Evolutionary conservation across 75 land plant genomes (phyloP).

Genomic region (Selaginella tamariscina): DNA sequence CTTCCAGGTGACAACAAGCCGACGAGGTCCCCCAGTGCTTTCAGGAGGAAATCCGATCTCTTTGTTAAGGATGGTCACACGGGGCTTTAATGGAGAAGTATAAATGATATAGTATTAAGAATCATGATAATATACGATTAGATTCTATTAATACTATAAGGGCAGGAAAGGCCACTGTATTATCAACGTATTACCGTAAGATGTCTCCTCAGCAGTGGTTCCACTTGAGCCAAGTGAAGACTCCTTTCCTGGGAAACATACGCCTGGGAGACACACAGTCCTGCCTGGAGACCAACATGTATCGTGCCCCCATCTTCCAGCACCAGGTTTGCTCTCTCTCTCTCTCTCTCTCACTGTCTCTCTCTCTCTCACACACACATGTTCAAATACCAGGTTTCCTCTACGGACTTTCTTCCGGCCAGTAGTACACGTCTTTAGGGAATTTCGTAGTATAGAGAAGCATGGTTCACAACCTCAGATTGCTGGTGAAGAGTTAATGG

Average conservation of each 20-base stretch:
- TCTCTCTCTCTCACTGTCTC: no score
- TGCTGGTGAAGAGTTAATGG: conserved; percentile 59
- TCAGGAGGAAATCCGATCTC: conserved; percentile 94
- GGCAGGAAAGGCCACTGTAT: conserved; percentile 88
- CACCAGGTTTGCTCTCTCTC: no score
- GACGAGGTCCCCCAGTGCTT: conserved; percentile 95
- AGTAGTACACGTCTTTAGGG: conserved; percentile 14
- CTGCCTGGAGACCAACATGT: conserved; percentile 5
- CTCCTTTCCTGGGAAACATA: conserved; percentile 7
- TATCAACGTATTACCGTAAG: conserved; percentile 90
- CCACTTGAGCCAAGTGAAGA: conserved; percentile 13
- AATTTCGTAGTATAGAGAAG: conserved; percentile 65
- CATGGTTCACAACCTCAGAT: conserved; percentile 50
- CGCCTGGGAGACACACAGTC: conserved; percentile 7
- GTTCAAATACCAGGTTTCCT: background rate
- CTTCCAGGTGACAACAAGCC: conserved; percentile 86
- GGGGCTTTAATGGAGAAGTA: conserved; percentile 92
- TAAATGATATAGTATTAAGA: background rate
- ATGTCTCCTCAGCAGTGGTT: conserved; percentile 4
- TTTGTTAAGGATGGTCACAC: conserved; percentile 93
- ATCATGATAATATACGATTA: background rate
- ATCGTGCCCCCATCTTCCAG: conserved; percentile 25
- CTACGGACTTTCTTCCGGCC: conserved; percentile 7
- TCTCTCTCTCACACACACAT: no score
- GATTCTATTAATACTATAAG: no score